phyloP scores from a whole-genome alignment of 148 eudicot species.

The Arbutus unedo region DNA sequence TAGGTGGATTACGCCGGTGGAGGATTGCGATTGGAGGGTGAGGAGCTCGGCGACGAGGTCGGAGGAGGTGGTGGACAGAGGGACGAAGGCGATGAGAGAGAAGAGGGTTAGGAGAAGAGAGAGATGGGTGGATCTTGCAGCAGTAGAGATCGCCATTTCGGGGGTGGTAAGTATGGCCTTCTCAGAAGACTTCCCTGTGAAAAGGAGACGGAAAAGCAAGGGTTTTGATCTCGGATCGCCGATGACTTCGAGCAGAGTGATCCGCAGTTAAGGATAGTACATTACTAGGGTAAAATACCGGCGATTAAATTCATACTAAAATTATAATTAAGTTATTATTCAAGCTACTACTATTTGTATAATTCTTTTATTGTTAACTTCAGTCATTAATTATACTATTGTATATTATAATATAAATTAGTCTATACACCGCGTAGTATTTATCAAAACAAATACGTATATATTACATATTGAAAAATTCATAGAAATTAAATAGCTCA shows the following conservation, averaged over 20 bases:
- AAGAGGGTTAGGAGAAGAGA: constrained; percentile 27
- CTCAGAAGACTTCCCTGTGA: neutral
- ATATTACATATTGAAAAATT: too few relatives aligned
- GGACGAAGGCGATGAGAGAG: constrained; percentile 13
- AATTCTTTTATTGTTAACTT: too few relatives aligned
- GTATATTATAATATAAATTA: too few relatives aligned
- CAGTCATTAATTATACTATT: too few relatives aligned
- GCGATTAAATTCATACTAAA: too few relatives aligned
- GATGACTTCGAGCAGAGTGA: neutral
- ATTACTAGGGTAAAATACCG: too few relatives aligned
- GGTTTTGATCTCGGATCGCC: neutral
- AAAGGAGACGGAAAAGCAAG: neutral
- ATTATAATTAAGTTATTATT: too few relatives aligned
- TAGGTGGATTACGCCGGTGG: constrained; percentile 65
- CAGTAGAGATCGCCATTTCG: constrained; percentile 30
- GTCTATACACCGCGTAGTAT: too few relatives aligned
- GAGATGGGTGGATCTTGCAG: constrained; percentile 12
- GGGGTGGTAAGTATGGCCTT: neutral
- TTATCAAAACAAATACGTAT: too few relatives aligned
- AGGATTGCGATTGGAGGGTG: constrained; percentile 63
- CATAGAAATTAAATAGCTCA: too few relatives aligned
- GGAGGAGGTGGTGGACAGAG: constrained; percentile 19
- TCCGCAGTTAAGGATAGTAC: too few relatives aligned
- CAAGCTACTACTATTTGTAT: too few relatives aligned
- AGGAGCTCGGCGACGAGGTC: constrained; percentile 50